A percentile compares a stretch with the other conserved stretches of the same genome.
Conservation (phyloP, 2,329 filamentous ascomycete genomes). For the Pyrenochaeta sp. region DNA sequence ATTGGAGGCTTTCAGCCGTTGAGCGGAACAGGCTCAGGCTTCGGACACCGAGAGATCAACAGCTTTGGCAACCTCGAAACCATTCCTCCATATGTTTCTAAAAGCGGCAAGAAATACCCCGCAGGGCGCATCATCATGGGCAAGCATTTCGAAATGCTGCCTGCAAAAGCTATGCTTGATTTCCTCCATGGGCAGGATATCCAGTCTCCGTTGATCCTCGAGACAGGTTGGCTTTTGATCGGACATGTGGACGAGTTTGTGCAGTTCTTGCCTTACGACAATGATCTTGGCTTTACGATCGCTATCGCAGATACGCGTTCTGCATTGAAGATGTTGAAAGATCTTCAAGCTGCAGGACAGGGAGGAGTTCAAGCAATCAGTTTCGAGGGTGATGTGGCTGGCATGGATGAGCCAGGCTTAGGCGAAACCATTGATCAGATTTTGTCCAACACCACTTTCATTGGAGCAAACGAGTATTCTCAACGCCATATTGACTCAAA, state of each 20-base stretch:
- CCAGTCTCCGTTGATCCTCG: slow-evolving; percentile 46
- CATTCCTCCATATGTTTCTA: slow-evolving; percentile 41
- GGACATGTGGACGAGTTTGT: slow-evolving; percentile 47
- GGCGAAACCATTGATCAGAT: not conserved
- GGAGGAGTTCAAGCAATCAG: no score
- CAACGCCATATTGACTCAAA: slow-evolving; percentile 3
- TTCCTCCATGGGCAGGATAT: slow-evolving; percentile 44
- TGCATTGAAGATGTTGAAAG: not conserved
- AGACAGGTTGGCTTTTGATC: slow-evolving; percentile 38
- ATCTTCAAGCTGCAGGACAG: not conserved
- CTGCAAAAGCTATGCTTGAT: slow-evolving; percentile 26
- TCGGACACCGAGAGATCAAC: slow-evolving; percentile 18
- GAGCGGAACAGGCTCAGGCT: slow-evolving; percentile 2
- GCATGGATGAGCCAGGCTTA: no score
- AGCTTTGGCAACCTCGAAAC: slow-evolving; percentile 48
- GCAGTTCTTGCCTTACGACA: slow-evolving; percentile 35
- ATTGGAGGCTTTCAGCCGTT: slow-evolving; percentile 42
- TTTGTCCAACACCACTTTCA: slow-evolving; percentile 1
- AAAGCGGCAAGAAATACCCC: slow-evolving; percentile 12
- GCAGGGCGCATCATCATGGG: slow-evolving; percentile 20
- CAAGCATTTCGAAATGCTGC: slow-evolving; percentile 14
- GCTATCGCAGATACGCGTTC: not conserved
- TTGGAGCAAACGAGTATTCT: not conserved
- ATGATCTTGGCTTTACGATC: not conserved
- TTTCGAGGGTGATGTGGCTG: no score